Percentiles rank a stretch among this genome's conserved stretches.
These are phyloP conservation scores for Colletotrichum tabaci DNA, from an alignment of 2,329 filamentous ascomycete genomes.

Conservation along the genomic window DNA sequence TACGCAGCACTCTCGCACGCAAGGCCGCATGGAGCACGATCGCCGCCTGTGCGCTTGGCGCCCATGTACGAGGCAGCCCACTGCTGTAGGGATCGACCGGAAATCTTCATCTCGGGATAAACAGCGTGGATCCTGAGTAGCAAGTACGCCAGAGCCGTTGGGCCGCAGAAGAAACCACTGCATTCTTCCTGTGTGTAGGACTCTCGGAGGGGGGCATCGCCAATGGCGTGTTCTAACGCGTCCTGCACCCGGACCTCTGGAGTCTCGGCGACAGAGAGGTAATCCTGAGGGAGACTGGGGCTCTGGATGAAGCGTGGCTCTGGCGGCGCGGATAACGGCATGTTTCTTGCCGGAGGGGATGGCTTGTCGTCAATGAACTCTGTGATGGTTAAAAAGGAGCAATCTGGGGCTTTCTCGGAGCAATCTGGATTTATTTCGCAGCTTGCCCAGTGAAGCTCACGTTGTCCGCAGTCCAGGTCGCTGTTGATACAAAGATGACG, in stretches of 20 bases:
- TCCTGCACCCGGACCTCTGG: constrained; percentile 3
- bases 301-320: constrained; percentile 11
- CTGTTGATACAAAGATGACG: background rate
- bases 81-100: constrained; percentile 56
- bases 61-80: constrained; percentile 66
- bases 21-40: constrained; percentile 64
- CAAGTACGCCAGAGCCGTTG: constrained; percentile 68
- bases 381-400: background rate
- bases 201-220: constrained; percentile 53
- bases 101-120: constrained; percentile 60
- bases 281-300: accelerated
- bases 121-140: constrained; percentile 63
- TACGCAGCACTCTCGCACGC: constrained; percentile 63
- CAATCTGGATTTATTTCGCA: too few species aligned
- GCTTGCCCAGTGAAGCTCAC: background rate
- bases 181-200: constrained; percentile 53
- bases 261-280: background rate
- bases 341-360: background rate
- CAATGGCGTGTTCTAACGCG: constrained; percentile 47
- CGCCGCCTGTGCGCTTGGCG: constrained; percentile 53
- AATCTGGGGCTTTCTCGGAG: background rate
- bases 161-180: constrained; percentile 67
- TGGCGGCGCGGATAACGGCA: background rate
- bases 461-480: background rate
- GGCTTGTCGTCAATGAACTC: background rate